Conservation (phyloP, 768 basidiomycete genomes). For the Xerocomellus intermedius region DNA sequence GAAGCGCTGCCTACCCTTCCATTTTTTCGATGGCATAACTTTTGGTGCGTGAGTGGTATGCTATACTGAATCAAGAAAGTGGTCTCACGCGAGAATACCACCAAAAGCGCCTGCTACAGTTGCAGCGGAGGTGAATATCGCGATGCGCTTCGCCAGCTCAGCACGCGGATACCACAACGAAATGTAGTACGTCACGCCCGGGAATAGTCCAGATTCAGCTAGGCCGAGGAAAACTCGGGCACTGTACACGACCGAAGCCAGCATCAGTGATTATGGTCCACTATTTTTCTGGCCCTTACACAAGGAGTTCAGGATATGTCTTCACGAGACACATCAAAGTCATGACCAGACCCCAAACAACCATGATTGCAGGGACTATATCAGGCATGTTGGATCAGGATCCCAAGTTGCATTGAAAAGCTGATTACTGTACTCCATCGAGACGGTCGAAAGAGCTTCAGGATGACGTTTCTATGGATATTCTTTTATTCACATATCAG, state of each 20-base stretch:
- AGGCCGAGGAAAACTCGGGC: conserved; percentile 43
- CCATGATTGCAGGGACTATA: conserved; percentile 37
- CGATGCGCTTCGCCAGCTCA: conserved; percentile 54
- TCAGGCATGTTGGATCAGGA: conserved; percentile 5
- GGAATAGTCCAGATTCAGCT: conserved; percentile 43
- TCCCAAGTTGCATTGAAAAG: neutral
- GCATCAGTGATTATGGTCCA: neutral
- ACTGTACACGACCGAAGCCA: conserved; percentile 15
- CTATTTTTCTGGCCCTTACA: conserved; percentile 19
- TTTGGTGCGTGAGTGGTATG: neutral
- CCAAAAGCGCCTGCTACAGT: conserved; percentile 49
- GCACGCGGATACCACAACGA: conserved; percentile 57
- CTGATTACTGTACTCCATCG: conserved; percentile 25
- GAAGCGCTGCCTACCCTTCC: conserved; percentile 33
- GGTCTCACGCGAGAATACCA: conserved; percentile 43
- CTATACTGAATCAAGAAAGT: neutral
- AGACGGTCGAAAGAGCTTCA: conserved; percentile 34
- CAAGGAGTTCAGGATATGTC: conserved; percentile 23
- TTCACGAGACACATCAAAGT: conserved; percentile 37
- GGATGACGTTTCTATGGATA: conserved; percentile 29
- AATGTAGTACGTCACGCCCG: conserved; percentile 40
- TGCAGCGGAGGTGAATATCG: conserved; percentile 58
- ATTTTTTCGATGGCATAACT: conserved; percentile 35
- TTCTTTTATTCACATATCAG: neutral
- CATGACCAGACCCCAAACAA: conserved; percentile 36